Evolutionary conservation across 768 basidiomycete species (phyloP).

Genomic region (Hericium rajendrae): DNA sequence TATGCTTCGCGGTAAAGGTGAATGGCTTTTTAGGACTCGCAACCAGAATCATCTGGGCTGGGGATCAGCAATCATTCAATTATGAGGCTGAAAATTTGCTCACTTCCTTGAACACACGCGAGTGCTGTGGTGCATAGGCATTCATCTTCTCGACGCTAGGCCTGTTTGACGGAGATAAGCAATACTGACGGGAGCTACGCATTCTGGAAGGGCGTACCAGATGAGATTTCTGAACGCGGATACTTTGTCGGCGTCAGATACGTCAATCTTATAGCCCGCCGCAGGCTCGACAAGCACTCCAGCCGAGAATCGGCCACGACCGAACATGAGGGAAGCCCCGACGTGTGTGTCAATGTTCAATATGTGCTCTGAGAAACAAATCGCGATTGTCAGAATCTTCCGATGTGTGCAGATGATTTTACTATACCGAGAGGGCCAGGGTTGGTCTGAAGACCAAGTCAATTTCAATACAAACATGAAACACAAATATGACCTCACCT

Average conservation of each 20-base stretch:
- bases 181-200: neutral
- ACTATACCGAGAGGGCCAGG: neutral
- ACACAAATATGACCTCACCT: neutral
- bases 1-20: slow-evolving; percentile 13
- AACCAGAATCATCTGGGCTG: slow-evolving; percentile 14
- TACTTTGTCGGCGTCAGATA: neutral
- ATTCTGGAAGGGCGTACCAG: neutral
- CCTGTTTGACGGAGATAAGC: neutral
- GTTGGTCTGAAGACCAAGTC: neutral
- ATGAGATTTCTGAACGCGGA: neutral
- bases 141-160: slow-evolving; percentile 14
- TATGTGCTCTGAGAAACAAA: neutral
- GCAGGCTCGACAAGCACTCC: slow-evolving; percentile 2
- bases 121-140: slow-evolving; percentile 10
- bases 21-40: slow-evolving; percentile 12
- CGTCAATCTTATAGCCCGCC: neutral
- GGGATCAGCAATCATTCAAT: neutral
- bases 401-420: too few species aligned
- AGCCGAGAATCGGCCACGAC: slow-evolving; percentile 4
- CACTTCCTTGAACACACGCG: slow-evolving; percentile 16
- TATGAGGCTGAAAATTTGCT: neutral
- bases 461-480: neutral
- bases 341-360: neutral
- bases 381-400: neutral
- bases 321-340: neutral